Evolutionary conservation across 768 basidiomycete genomes (phyloP).

Genomic region (Amylocystis lapponica): DNA sequence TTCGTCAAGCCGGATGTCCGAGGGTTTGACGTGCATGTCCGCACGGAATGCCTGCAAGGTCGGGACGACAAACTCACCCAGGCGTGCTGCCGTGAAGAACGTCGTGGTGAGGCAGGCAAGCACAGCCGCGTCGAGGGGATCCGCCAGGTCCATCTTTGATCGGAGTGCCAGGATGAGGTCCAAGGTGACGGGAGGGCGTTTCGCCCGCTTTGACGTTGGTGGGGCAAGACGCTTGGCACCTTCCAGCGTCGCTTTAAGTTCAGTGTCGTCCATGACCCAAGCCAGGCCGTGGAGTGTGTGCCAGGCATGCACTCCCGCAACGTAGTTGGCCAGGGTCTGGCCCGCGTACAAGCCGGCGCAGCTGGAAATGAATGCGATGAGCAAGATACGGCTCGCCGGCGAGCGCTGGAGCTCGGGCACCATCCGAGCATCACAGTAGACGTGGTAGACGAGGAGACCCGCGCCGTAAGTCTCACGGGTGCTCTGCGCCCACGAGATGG

Average conservation of each 20-base stretch:
- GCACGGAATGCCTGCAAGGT: constrained; percentile 26
- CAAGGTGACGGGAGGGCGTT: constrained; percentile 26
- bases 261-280: constrained; percentile 23
- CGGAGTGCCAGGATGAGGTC: neutral
- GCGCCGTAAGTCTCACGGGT: constrained; percentile 33
- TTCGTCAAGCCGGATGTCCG: constrained; percentile 9
- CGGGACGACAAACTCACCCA: constrained; percentile 35
- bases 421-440: too few relatives aligned
- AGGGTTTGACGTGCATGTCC: constrained; percentile 21
- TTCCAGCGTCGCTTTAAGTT: constrained; percentile 25
- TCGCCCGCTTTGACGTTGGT: constrained; percentile 20
- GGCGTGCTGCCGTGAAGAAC: constrained; percentile 30
- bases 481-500: too few relatives aligned
- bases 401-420: constrained; percentile 27
- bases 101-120: too few relatives aligned
- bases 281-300: constrained; percentile 35
- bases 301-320: constrained; percentile 38
- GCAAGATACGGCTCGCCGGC: constrained; percentile 20
- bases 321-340: too few relatives aligned
- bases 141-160: constrained; percentile 11
- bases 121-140: constrained; percentile 16
- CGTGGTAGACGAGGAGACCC: constrained; percentile 32
- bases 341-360: constrained; percentile 25
- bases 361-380: constrained; percentile 17
- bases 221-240: constrained; percentile 29